Evolutionary conservation across 163 green algal genomes (phyloP).

Genomic region (Chloroidium sp.): DNA sequence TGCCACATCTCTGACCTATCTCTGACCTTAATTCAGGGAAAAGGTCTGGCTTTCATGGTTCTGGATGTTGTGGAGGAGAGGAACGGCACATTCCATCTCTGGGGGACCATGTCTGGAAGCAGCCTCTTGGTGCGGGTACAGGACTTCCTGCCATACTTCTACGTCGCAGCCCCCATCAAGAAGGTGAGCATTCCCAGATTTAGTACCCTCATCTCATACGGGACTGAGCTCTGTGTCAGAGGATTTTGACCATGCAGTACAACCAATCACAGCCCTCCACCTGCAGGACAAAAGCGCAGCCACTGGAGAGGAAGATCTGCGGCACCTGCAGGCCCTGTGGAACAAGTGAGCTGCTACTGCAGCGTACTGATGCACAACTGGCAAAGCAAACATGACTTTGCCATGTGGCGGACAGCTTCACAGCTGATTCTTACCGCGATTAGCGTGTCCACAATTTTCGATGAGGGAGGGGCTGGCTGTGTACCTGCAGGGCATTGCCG

Average conservation of each 20-base stretch:
- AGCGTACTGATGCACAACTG: background rate
- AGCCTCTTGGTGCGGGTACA: slow-evolving; percentile 35
- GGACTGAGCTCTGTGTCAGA: background rate
- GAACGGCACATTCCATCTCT: slow-evolving; percentile 38
- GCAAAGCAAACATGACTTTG: background rate
- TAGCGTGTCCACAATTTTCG: background rate
- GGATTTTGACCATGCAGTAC: background rate
- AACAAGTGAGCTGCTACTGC: background rate
- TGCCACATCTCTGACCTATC: no score
- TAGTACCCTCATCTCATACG: background rate
- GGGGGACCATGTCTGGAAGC: slow-evolving; percentile 25
- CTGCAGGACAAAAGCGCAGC: background rate
- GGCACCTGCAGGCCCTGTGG: background rate
- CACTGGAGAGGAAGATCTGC: background rate
- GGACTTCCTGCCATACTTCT: slow-evolving; percentile 58
- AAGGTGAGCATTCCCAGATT: background rate
- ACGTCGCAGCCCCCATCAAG: slow-evolving; percentile 31
- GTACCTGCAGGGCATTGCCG: slow-evolving; percentile 21
- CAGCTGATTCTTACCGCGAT: background rate
- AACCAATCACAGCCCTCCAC: background rate
- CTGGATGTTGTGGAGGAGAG: slow-evolving; percentile 43
- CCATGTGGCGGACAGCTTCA: background rate
- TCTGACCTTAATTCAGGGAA: no score
- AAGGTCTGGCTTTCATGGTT: slow-evolving; percentile 36
- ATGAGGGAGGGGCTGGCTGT: background rate